Base-by-base conservation (phyloP, 2,329 filamentous ascomycete genomes). In the Colletotrichum siamense region DNA sequence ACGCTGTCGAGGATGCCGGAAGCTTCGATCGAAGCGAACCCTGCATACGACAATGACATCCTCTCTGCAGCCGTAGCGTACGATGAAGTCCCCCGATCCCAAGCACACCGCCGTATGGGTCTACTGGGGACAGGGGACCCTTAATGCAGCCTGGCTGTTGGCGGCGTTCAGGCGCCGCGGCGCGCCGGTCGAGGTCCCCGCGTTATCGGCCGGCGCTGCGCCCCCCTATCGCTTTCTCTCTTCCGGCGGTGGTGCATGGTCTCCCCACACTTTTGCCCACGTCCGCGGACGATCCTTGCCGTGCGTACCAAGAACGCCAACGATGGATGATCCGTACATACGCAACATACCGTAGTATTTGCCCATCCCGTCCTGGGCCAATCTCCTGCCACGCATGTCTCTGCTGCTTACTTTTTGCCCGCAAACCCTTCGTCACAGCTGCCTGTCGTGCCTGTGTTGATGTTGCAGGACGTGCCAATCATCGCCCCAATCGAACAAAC, bases 311-410 rank as follows among this genome's bases (percentile, higher is more conserved):
- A 30, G 24, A 24, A 36, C 18, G 22, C 57, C 30, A 68, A 44
- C 7, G 49, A 62, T 30, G 52, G 69, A 75, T 75, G 69, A 67
- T 67, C 39, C 44, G 69, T 67, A 66, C 73, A 75, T 63, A 44
- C 32, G 39, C 52, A n/a, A 52, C 44, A 15, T 22, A 12, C 44
- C 44, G 44, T 52, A 22, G 44, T 22, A 52, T 52, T 52, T 52
- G 44, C n/a, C 44, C 59, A n/a, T 44, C 22, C 61, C 16, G n/a
- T 44, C 24, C 36, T 22, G 30, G 30, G 52, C 73, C 62, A 72
- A 39, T 73, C 39, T 18, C n/a, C 32, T 36, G 44, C 44, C n/a
- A 24, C 26, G 26, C 22, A 36, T 44, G 18, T n/a, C 28, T 44
- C 55, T 62, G 10, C 52, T 32, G 57, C 57, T 64, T 68, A 68